Percentiles rank a stretch among this genome's conserved stretches.
These are phyloP conservation scores for Pythium insidiosum DNA, from an alignment of 352 stramenopile genomes.

Conservation along the genomic window DNA sequence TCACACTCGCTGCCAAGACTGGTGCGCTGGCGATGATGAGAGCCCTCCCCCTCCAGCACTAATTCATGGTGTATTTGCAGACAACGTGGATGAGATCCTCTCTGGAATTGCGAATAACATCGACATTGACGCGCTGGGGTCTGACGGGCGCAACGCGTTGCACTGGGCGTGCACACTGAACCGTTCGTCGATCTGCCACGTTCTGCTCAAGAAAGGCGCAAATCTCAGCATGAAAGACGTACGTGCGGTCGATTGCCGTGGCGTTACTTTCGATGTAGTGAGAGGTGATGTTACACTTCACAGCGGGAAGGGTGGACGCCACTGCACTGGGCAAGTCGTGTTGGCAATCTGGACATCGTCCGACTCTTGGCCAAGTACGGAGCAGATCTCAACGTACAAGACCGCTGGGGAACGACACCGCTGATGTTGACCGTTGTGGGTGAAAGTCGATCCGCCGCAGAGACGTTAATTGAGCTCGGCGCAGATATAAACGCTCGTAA, in stretches of 20 bases:
- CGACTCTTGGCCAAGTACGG: conserved; percentile 72
- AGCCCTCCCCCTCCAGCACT: no score
- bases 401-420: conserved; percentile 68
- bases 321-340: conserved; percentile 70
- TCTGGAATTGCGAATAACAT: conserved; percentile 59
- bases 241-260: conserved; percentile 8
- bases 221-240: conserved; percentile 74
- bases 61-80: no score
- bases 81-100: conserved; percentile 72
- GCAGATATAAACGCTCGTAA: conserved; percentile 62
- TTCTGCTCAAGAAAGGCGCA: conserved; percentile 78
- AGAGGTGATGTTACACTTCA: no score
- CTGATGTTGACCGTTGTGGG: conserved; percentile 76
- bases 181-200: conserved; percentile 64
- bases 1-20: conserved; percentile 71
- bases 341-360: conserved; percentile 67
- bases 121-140: conserved; percentile 66
- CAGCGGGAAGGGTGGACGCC: conserved; percentile 71
- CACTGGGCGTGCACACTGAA: conserved; percentile 77
- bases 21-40: conserved; percentile 3
- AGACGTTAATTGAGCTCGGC: conserved; percentile 64
- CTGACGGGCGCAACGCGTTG: conserved; percentile 67
- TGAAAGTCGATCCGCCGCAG: conserved; percentile 43
- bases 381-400: conserved; percentile 62
- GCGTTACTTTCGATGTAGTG: no score